These are phyloP conservation scores for Odontarrhena argentea DNA, from an alignment of 345 rosid species.

Conservation along the genomic window DNA sequence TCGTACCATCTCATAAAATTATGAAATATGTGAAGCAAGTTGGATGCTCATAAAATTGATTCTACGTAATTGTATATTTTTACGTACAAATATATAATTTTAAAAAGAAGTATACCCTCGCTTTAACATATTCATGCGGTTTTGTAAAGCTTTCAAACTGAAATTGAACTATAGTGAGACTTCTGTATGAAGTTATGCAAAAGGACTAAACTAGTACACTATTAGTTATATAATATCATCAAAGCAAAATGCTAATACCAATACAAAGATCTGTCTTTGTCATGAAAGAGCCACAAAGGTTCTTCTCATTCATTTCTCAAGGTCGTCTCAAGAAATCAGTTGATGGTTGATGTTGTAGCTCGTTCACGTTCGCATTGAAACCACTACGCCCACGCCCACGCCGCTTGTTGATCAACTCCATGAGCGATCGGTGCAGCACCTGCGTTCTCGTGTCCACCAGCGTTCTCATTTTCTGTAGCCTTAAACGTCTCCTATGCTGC, in stretches of 20 bases:
- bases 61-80: too few species aligned
- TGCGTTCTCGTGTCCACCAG: slow-evolving; percentile 74
- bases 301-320: slow-evolving; percentile 19
- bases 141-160: slow-evolving; percentile 6
- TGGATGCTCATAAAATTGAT: neutral
- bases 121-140: neutral
- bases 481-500: slow-evolving; percentile 39
- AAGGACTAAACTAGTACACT: neutral
- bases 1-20: neutral
- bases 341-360: slow-evolving; percentile 28
- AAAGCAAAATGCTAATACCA: slow-evolving; percentile 25
- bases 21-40: too few species aligned
- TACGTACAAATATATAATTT: too few species aligned
- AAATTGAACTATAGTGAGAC: neutral
- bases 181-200: slow-evolving; percentile 1
- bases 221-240: slow-evolving; percentile 1
- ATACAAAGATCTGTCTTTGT: slow-evolving; percentile 11
- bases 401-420: slow-evolving; percentile 70
- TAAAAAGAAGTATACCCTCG: too few species aligned
- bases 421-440: slow-evolving; percentile 66
- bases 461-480: slow-evolving; percentile 50
- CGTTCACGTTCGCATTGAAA: slow-evolving; percentile 2
- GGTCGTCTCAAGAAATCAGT: slow-evolving; percentile 32
- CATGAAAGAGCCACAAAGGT: slow-evolving; percentile 27
- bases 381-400: slow-evolving; percentile 41